Evolutionary conservation across 78 protist genomes (phyloP).

Genomic region (Dictyostelium purpureum): DNA sequence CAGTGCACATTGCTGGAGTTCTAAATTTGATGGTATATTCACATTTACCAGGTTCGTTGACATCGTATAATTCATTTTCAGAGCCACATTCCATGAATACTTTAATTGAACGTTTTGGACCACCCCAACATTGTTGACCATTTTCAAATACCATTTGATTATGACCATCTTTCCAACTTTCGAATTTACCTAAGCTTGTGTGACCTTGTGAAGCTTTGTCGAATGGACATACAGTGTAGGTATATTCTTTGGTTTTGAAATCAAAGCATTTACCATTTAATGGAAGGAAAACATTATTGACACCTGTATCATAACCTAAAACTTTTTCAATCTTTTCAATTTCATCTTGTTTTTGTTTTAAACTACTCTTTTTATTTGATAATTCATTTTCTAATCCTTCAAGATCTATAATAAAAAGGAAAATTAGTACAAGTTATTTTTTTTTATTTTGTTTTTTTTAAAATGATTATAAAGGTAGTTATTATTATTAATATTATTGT

Average conservation of each 20-base stretch:
- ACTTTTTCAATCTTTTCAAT: constrained; percentile 40
- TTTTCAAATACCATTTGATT: constrained; percentile 47
- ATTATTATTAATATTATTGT: neutral
- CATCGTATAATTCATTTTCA: constrained; percentile 54
- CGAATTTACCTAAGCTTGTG: constrained; percentile 79
- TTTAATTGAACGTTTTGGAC: constrained; percentile 82
- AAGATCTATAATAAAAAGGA: constrained; percentile 2
- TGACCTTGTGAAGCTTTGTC: constrained; percentile 73
- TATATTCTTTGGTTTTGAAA: constrained; percentile 42
- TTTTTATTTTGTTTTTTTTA: neutral
- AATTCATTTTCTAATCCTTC: constrained; percentile 6
- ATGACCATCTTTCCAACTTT: constrained; percentile 33
- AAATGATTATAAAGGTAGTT: neutral
- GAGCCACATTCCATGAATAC: constrained; percentile 78
- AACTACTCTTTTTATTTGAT: neutral
- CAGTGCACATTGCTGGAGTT: constrained; percentile 85
- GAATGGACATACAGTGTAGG: constrained; percentile 78
- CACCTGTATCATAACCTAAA: constrained; percentile 16
- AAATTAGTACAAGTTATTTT: neutral
- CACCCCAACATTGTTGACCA: constrained; percentile 88
- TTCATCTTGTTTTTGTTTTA: constrained; percentile 39
- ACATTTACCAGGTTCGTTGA: constrained; percentile 88
- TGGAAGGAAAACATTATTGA: constrained; percentile 53
- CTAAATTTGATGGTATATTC: constrained; percentile 74
- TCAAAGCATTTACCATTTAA: constrained; percentile 70